Evolutionary conservation across 352 stramenopile genomes (phyloP).

Genomic region (Globisporangium abappressorium): DNA sequence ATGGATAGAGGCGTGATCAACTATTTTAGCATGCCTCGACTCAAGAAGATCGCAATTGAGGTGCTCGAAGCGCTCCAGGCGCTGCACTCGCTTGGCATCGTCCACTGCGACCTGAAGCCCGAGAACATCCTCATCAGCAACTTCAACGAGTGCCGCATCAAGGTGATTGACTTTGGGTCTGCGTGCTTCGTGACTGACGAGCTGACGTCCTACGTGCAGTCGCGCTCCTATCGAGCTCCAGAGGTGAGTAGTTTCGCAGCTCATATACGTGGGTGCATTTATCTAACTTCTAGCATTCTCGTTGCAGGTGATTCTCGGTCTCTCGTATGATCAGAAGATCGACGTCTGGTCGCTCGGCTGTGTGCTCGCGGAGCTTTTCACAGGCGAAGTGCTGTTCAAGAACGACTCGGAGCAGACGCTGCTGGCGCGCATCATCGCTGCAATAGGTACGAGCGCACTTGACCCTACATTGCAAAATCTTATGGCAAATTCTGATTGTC

Average conservation of each 20-base stretch:
- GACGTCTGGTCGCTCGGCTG: slow-evolving; percentile 90
- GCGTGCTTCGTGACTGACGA: slow-evolving; percentile 94
- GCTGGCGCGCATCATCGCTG: slow-evolving; percentile 88
- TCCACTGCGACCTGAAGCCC: slow-evolving; percentile 99
- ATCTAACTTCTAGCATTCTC: no score
- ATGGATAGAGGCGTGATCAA: slow-evolving; percentile 73
- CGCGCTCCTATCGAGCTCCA: slow-evolving; percentile 95
- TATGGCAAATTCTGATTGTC: not conserved
- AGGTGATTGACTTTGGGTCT: slow-evolving; percentile 99
- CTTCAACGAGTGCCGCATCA: slow-evolving; percentile 90
- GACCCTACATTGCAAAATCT: not conserved
- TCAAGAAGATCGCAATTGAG: slow-evolving; percentile 95
- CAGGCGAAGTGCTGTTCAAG: slow-evolving; percentile 84
- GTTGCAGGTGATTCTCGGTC: slow-evolving; percentile 92
- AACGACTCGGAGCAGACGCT: slow-evolving; percentile 90
- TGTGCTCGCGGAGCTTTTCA: slow-evolving; percentile 87
- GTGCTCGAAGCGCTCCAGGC: slow-evolving; percentile 90
- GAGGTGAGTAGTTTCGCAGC: slow-evolving; percentile 78
- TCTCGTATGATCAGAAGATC: slow-evolving; percentile 86
- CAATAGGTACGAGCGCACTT: slow-evolving; percentile 41
- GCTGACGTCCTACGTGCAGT: slow-evolving; percentile 97
- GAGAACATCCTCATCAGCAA: slow-evolving; percentile 95
- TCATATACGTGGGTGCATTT: not conserved
- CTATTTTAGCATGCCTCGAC: slow-evolving; percentile 93
- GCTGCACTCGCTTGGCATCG: slow-evolving; percentile 89